Percentiles rank a stretch among this genome's conserved stretches.
phyloP scores from a whole-genome alignment of 176 grass and related monocot genomes.

The Pharus latifolius region DNA sequence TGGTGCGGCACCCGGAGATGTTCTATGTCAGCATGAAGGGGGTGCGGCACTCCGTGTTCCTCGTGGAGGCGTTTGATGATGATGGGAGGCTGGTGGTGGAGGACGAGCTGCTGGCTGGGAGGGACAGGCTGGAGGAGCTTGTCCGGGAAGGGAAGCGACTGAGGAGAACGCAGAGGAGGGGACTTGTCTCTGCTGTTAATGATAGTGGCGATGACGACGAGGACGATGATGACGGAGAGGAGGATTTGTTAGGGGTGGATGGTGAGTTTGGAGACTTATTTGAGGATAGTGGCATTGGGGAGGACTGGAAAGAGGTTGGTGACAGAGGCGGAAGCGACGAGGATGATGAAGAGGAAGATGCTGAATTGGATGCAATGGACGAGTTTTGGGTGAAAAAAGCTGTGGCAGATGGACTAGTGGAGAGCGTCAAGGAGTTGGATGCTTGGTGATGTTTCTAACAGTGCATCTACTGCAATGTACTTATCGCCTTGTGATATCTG shows the following conservation, averaged over 20 bases:
- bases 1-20: conserved; percentile 73
- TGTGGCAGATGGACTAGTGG: conserved; percentile 31
- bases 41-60: conserved; percentile 60
- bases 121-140: conserved; percentile 49
- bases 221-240: conserved; percentile 10
- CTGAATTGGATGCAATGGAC: conserved; percentile 35
- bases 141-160: conserved; percentile 56
- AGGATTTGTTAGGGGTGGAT: conserved; percentile 8
- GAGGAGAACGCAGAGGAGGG: conserved; percentile 33
- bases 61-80: conserved; percentile 60
- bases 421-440: conserved; percentile 29
- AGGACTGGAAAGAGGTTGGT: conserved; percentile 55
- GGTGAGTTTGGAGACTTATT: conserved; percentile 56
- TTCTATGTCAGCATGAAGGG: conserved; percentile 87
- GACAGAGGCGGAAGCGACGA: conserved; percentile 3
- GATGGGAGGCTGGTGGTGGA: conserved; percentile 54
- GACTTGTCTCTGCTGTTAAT: neutral
- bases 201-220: neutral
- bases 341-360: conserved; percentile 13
- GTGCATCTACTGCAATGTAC: neutral
- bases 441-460: conserved; percentile 45
- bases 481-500: neutral
- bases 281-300: conserved; percentile 31
- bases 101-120: conserved; percentile 59
- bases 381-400: conserved; percentile 86